Base-by-base conservation (phyloP, 805 yeast species). In the Tetrapisispora phaffii region DNA sequence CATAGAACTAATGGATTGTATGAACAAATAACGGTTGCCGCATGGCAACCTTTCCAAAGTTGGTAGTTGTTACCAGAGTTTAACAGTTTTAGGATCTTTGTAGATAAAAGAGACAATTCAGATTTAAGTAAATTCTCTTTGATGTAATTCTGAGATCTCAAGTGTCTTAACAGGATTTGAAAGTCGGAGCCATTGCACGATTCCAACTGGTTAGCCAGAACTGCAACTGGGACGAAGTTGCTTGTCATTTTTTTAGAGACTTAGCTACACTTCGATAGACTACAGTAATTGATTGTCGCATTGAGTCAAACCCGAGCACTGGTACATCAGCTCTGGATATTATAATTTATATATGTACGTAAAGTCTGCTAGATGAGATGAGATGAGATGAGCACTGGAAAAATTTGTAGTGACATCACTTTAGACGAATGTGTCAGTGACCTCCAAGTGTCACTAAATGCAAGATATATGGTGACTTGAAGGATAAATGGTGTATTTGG, bases 1-100 rank as follows among this genome's bases (percentile, higher is more conserved):
- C 65, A 57, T 34, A 64, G 42, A 16, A 60, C 60, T 33, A 64
- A 44, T n/a, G 68, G 66, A 36, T 64, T 64, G 42, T 55, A 59
- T 10, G 66, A 44, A 43, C 65, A 61, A 41, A 79, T 56, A 0
- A 79, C 77, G 34, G 67, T 63, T 12, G 72, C 67, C 7, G 79
- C 51, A 51, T 75, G 77, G 31, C 79, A 70, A 6, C 82, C 85
- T 50, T 76, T 70, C 85, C 85, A 80, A 44, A 75, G 69, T 39
- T 65, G 60, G 40, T 61, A 67, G n/a, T 70, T 67, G 17, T 68
- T 63, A 48, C 69, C 69, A 1, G 77, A 71, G 32, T 68, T 63
- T 45, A 74, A 54, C 37, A 74, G 60, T 52, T 74, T 76, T 44
- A 66, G 51, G 16, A 68, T 57, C 40, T 73, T 66, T 7, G 65